Percentiles rank a stretch among this genome's conserved stretches.
phyloP scores from a whole-genome alignment of 306 rosid genomes.

The Trifolium dubium region DNA sequence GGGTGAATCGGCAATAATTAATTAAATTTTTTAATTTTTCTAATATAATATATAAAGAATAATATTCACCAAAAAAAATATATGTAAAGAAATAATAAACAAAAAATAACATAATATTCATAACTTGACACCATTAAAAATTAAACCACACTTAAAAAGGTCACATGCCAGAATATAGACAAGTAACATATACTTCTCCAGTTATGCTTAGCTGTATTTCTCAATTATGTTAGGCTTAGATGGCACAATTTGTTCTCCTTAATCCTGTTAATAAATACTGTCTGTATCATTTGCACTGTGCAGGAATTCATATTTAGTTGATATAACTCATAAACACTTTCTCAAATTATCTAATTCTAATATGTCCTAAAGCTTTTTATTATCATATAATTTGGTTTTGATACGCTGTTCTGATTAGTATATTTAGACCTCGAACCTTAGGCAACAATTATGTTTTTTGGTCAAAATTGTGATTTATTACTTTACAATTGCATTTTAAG shows the following conservation, averaged over 20 bases:
- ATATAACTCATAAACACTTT: too few relatives aligned
- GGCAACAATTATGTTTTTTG: neutral
- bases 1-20: too few relatives aligned
- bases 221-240: neutral
- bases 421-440: constrained; percentile 20
- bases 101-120: neutral
- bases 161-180: neutral
- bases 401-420: neutral
- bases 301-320: neutral
- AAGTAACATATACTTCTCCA: neutral
- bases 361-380: neutral
- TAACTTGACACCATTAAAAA: neutral
- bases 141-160: neutral
- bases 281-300: neutral
- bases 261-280: neutral
- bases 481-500: constrained; percentile 20
- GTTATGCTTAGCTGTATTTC: neutral
- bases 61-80: too few relatives aligned
- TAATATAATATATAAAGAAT: too few relatives aligned
- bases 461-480: constrained; percentile 3
- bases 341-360: neutral
- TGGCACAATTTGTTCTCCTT: neutral
- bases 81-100: neutral
- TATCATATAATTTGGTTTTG: constrained; percentile 2
- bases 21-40: neutral